phyloP scores from a whole-genome alignment of 2,329 filamentous ascomycete genomes.

The Fusarium chlamydosporum region DNA sequence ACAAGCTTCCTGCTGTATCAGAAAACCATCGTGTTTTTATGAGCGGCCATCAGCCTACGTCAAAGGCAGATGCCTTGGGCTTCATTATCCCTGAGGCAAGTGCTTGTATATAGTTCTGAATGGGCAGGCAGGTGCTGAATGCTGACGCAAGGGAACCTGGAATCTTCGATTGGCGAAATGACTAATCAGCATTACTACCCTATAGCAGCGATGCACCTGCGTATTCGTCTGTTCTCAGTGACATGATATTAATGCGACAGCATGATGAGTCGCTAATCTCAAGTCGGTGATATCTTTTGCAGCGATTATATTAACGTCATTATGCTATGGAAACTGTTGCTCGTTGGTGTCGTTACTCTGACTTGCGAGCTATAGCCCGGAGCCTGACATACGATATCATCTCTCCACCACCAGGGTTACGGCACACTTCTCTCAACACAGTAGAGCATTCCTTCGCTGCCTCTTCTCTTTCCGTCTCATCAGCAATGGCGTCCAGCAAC shows the following conservation, averaged over 20 bases:
- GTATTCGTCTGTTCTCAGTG: background rate
- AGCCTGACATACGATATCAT: slow-evolving; percentile 68
- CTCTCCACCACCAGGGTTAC: slow-evolving; percentile 69
- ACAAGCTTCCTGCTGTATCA: background rate
- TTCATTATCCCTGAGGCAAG: slow-evolving; percentile 29
- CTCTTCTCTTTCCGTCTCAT: slow-evolving; percentile 63
- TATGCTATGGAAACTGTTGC: background rate
- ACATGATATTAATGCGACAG: background rate
- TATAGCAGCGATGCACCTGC: background rate
- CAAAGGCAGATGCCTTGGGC: slow-evolving; percentile 47
- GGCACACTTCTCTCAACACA: slow-evolving; percentile 68
- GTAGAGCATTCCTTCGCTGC: slow-evolving; percentile 68
- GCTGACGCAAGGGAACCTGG: slow-evolving; percentile 45
- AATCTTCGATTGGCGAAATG: slow-evolving; percentile 44
- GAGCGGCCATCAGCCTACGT: slow-evolving; percentile 38
- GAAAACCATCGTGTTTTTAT: background rate
- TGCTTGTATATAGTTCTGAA: slow-evolving; percentile 14
- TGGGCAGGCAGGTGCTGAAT: slow-evolving; percentile 6
- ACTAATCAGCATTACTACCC: slow-evolving; percentile 41
- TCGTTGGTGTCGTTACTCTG: slow-evolving; percentile 19
- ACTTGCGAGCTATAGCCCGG: slow-evolving; percentile 63
- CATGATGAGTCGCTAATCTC: background rate
- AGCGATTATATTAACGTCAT: too few species aligned
- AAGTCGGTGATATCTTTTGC: background rate
- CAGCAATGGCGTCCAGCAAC: slow-evolving; percentile 68